A percentile compares a stretch with the other conserved stretches of the same genome.
Conservation (phyloP, 768 basidiomycete species). For the Trametes coccinea region DNA sequence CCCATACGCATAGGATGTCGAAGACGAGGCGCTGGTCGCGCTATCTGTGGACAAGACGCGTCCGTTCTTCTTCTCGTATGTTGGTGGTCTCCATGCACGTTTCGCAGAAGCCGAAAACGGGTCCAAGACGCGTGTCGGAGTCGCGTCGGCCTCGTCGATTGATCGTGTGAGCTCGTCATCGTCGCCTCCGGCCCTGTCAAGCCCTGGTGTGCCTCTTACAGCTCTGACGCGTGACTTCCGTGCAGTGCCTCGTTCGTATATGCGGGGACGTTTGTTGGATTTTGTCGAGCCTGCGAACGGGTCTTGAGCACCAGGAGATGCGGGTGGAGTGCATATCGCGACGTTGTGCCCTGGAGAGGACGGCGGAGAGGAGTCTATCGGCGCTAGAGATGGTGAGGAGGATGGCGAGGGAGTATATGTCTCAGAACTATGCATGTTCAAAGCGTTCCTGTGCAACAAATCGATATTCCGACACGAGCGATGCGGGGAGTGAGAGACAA, state of each 20-base stretch:
- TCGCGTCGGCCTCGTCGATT: constrained; percentile 6
- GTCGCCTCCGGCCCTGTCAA: constrained; percentile 4
- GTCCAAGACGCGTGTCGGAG: constrained; percentile 21
- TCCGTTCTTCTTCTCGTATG: constrained; percentile 20
- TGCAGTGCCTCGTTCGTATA: constrained; percentile 38
- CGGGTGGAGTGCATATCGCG: constrained; percentile 34
- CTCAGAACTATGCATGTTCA: constrained; percentile 1
- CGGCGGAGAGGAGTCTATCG: constrained; percentile 40
- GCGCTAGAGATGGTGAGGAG: constrained; percentile 39
- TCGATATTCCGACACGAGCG: neutral
- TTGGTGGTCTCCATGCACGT: constrained; percentile 21
- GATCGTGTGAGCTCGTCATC: constrained; percentile 8
- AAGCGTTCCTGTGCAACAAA: neutral
- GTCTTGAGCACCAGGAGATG: constrained; percentile 35
- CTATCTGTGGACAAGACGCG: constrained; percentile 11
- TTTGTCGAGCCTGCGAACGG: constrained; percentile 64
- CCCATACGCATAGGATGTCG: constrained; percentile 1
- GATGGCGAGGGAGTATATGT: constrained; percentile 8
- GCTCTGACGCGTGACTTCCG: neutral
- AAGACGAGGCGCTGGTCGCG: constrained; percentile 4
- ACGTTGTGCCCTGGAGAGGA: constrained; percentile 33
- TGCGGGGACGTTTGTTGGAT: constrained; percentile 42
- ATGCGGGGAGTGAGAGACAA: neutral
- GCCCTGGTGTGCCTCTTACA: neutral
- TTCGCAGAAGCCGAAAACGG: constrained; percentile 25